Conservation (phyloP, 176 grass and related monocot genomes). For the Melocanna baccifera region DNA sequence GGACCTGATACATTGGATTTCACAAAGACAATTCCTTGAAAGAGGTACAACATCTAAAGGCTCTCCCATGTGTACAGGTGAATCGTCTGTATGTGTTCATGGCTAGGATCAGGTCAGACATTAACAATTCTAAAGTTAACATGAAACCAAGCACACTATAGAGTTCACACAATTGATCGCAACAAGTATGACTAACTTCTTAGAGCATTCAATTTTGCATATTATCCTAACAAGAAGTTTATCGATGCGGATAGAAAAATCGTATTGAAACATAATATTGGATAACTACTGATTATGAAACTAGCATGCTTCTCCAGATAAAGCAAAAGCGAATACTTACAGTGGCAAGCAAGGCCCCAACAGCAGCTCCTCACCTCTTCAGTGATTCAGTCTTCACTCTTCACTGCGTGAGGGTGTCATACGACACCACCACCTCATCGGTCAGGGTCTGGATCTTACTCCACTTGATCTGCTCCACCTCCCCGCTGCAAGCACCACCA, state of each 20-base stretch:
- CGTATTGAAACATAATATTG: neutral
- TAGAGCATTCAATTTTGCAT: slow-evolving; percentile 1
- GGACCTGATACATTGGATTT: neutral
- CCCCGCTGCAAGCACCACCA: too few relatives aligned
- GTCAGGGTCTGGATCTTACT: too few relatives aligned
- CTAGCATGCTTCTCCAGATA: neutral
- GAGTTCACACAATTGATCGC: neutral
- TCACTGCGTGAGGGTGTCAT: too few relatives aligned
- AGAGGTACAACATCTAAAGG: neutral
- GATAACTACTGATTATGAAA: slow-evolving; percentile 21
- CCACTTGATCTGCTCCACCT: too few relatives aligned
- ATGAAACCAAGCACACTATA: slow-evolving; percentile 2
- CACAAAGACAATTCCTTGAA: slow-evolving; percentile 14
- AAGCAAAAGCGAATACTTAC: slow-evolving; percentile 59
- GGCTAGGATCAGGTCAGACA: slow-evolving; percentile 13
- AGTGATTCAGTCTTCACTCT: too few relatives aligned
- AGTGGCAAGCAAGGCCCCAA: slow-evolving; percentile 81
- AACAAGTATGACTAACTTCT: neutral
- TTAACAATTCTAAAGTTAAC: slow-evolving; percentile 8
- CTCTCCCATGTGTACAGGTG: slow-evolving; percentile 11
- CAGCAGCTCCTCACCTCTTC: too few relatives aligned
- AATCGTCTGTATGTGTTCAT: neutral
- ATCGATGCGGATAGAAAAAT: neutral
- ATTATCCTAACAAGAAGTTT: neutral
- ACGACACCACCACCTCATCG: too few relatives aligned